Evolutionary conservation across 2,329 filamentous ascomycete species (phyloP), one percentile per base, ranked within the genome.

Genomic region (Amauroascus niger): DNA sequence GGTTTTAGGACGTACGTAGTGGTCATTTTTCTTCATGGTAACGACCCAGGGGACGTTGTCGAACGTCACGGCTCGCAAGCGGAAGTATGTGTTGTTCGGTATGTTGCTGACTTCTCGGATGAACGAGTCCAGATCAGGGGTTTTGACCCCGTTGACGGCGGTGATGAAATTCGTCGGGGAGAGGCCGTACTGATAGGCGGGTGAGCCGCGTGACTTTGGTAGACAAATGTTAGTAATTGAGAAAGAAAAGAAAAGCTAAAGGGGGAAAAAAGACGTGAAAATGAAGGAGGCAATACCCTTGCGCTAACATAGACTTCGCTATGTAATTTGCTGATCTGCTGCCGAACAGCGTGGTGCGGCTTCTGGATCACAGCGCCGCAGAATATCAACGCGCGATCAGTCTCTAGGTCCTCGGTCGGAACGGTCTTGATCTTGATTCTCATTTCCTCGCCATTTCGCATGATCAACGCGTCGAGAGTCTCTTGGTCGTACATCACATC

Each of bases 11-110:
- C 73, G 65, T 63, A 77, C 75, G 69, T 98, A 98, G 71, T 98
- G 93, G 67, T 98, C 91, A 63, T 96, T 96, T 80, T 97, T 97
- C 82, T 98, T 98, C 87, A 98, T 95, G 7, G 93, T 98, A 37
- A 94, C 88, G n/a, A 98, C 89, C 89, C 93, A 98, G 2, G 91
- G 91, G 8, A 98, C 89, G 64, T 94, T 95, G 69, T 98, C 93
- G 65, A 98, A 98, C 0, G 93, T 97, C 69, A 97, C 88, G n/a
- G 93, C 88, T 69, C 91, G 90, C 51, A 98, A 78, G 16, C 93
- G 84, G 82, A 98, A 98, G 72, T 98, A 98, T 1, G 89, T 95
- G 65, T 98, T 98, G 63, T 98, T 89, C 0, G 88, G 87, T 62
- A 98, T 96, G 69, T 86, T 84, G 62, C 85, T 81, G 16, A 94